Evolutionary conservation across 768 basidiomycete genomes (phyloP), one percentile per base, ranked within the genome.

Genomic region (Strobilomyces echinocephalus): DNA sequence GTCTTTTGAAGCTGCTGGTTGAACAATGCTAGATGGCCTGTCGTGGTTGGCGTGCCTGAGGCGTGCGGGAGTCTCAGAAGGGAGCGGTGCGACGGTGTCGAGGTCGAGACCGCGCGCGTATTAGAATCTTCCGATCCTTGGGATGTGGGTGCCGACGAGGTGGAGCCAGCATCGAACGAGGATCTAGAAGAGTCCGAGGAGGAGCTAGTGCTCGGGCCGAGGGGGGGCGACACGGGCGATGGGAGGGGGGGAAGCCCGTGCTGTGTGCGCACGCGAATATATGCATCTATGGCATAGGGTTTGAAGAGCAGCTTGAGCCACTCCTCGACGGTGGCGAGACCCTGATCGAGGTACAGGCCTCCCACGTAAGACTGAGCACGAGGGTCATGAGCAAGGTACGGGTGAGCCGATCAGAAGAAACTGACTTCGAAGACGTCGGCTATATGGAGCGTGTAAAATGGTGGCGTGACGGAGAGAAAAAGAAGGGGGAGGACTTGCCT

Each of bases 351-450:
- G 71, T 80, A 90, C 16, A 91, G 70, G 0, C 88, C 89, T n/a
- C 88, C 89, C 30, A 91, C 78, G 65, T 84, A 91, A 3, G 89
- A 79, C 88, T 91, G 58, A 9, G 8, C 42, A 33, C 11, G 28
- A 10, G 44, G 9, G 49, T 20, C 28, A 46, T 61, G 39, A 49
- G 56, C 28, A 45, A 46, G 33, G 39, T 21, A 10, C 5, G 14
- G 20, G 33, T 5, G 10, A 41, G 5, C 6, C 4, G 18, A 16
- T 5, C 28, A 33, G 16, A 20, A 16, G 24, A 24, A 36, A 66
- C 74, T 59, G 60, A 87, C 88, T 79, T 91, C 89, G 60, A 91
- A 86, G 21, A 89, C 75, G 61, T 91, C 87, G 46, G 89, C 89
- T 90, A 31, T 7, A 24, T 53, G 28, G 30, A 9, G 52, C 18